Base-by-base conservation (phyloP, 768 basidiomycete species). In the Boletus subcaerulescens region DNA sequence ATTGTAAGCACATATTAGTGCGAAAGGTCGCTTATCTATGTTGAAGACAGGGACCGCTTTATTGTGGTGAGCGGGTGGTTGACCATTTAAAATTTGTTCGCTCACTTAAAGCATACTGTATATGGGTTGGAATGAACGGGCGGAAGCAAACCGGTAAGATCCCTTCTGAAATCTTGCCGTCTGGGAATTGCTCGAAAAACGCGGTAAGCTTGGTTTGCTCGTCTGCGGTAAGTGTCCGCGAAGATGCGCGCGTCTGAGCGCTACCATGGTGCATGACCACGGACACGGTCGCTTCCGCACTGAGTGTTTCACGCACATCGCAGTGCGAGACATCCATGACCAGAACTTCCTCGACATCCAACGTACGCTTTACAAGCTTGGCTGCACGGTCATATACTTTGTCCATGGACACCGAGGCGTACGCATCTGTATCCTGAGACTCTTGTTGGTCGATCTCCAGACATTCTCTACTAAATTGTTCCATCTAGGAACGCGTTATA, bases 271-370 rank as follows among this genome's bases (percentile, higher is more conserved):
- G 86, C 70, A 89, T 78, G 33, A 81, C 82, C 48, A 91, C 81
- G 8, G 84, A 82, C 22, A 89, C 80, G 15, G 77, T 77, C 31
- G 84, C 81, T 65, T 88, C 87, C 13, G 74, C 71, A 29, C 67
- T 67, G 39, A 84, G 77, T 0, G 87, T 80, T 70, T 96, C 92
- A 38, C 90, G 74, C 31, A 93, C 85, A 65, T 98, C 91, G 64
- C 89, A 91, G 58, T 93, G 89, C 18, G 91, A 90, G 39, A 97
- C 86, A 69, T 98, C 94, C 79, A 97, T 85, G 47, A 98, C 89
- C 54, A 94, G 77, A 40, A 93, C 91, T 33, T 92, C 93, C 69
- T 96, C 93, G 11, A 96, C 87, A 65, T 95, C 94, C 39, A 98
- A 79, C 0, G 94, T 96, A 44, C 87, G 83, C 70, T 89, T 85